Base-by-base conservation (phyloP, 129 eudicot genomes). In the Silybum marianum region DNA sequence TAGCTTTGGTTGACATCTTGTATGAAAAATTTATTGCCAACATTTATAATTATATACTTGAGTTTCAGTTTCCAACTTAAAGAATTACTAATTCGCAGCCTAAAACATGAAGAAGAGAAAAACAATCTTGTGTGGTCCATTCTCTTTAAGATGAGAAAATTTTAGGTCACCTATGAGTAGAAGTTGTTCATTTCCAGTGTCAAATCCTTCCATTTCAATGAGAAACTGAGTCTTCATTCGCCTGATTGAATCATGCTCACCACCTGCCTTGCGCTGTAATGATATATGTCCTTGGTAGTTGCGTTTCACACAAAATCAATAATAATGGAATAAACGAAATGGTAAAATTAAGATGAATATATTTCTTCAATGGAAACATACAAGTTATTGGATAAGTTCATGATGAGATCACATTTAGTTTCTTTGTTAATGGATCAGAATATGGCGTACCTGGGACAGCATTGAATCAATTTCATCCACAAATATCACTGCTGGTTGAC, bases 141-240 rank as follows among this genome's bases (percentile, higher is more conserved):
- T 44, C 78, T 46, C n/a, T 60, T 48, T n/a, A n/a, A n/a, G n/a
- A n/a, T n/a, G 10, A 60, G 7, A 69, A 34, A 8, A 26, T 0
- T 26, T 32, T 30, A 10, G 78, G 75, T 85, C 66, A 95, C 99
- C 99, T 92, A 95, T 93, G 72, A 93, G 94, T 72, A 91, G 87
- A 85, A 95, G 84, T 75, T 93, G 97, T 71, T 95, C 99, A 72
- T 76, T 89, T 71, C 88, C 95, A 81, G 85, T 86, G 82, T 95
- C 99, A 84, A 95, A 95, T 78, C 99, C 99, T 93, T 95, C 99
- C 99, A 95, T 95, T 88, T 95, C 99, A 40, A 95, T 95, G 68
- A 95, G 97, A 81, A 95, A 95, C 69, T 95, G 99, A 11, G 99
- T 95, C 88, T 95, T 95, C 70, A 95, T 75, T 76, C 99, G 89